Evolutionary conservation across 1,139 yeast genomes (phyloP).

Genomic region (Suhomyces bokatorum): DNA sequence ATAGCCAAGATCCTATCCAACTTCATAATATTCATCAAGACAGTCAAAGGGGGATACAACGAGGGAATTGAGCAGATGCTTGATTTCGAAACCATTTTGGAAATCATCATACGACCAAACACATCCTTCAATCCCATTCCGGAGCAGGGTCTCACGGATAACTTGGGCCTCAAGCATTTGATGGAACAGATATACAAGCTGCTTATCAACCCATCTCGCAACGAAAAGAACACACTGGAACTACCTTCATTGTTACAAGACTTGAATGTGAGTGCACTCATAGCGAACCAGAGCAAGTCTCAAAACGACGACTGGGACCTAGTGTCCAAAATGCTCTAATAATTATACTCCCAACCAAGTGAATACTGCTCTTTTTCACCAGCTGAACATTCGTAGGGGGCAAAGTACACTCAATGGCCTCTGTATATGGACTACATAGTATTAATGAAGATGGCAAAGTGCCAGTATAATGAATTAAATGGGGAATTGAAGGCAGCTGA

Average conservation of each 20-base stretch:
- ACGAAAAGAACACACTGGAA: constrained; percentile 5
- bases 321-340: constrained; percentile 28
- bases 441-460: too few species aligned
- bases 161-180: constrained; percentile 13
- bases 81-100: constrained; percentile 27
- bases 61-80: constrained; percentile 17
- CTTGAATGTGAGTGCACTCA: constrained; percentile 25
- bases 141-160: constrained; percentile 8
- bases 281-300: constrained; percentile 30
- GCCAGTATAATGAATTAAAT: too few species aligned
- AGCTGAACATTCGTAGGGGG: too few species aligned
- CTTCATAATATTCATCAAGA: constrained; percentile 33
- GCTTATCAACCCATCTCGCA: constrained; percentile 9
- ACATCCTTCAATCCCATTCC: not conserved
- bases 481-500: too few species aligned
- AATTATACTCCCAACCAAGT: too few species aligned
- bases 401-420: too few species aligned
- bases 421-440: too few species aligned
- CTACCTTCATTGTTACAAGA: constrained; percentile 22
- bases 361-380: too few species aligned
- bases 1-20: constrained; percentile 42
- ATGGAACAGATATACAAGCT: constrained; percentile 19
- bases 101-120: constrained; percentile 1
- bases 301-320: constrained; percentile 47
- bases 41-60: not conserved